Base-by-base conservation (phyloP, 1,284 basidiomycete genomes). In the Ceratobasidium sp. region DNA sequence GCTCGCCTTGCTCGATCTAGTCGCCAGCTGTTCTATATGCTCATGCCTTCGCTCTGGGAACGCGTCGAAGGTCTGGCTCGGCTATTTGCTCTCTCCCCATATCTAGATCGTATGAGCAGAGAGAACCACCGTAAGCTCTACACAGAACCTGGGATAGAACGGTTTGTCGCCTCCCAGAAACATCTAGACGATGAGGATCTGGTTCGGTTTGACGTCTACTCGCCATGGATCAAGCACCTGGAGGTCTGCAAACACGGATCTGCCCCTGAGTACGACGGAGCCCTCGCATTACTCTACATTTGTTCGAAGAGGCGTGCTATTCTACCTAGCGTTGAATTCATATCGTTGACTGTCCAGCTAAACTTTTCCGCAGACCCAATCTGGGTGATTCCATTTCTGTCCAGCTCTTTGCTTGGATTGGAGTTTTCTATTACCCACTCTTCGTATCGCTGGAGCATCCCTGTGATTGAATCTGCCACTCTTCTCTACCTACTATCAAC, bases 221-320 rank as follows among this genome's bases (percentile, higher is more conserved):
- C 55, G 20, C 55, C 55, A 9, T 56, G 55, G 55, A 56, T 56
- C 55, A 56, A 56, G 26, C 55, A n/a, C 55, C 55, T 56, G 1
- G 55, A 56, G 55, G 55, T 56, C 26, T 56, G 55, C 55, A 56
- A 56, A 26, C 15, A n/a, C 12, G 55, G 55, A 56, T 20, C 55
- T 1, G 9, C 20, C 20, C 55, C 55, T 2, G 55, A 56, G 12
- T 56, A n/a, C 55, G 23, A 56, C 7, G 20, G 1, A 56, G 55
- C 20, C 2, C 23, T 56, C 20, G 9, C 15, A 9, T 13, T 56
- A 18, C 55, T 56, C 2, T 56, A 56, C 23, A 13, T 56, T 6
- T n/a, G 9, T 6, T 56, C 55, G 1, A 18, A 13, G 2, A 56
- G 15, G 55, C 55, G 20, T 56, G 26, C 55, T 2, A 13, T 56